Conservation (phyloP, 768 basidiomycete species). For the Phylloporus arenicola region DNA sequence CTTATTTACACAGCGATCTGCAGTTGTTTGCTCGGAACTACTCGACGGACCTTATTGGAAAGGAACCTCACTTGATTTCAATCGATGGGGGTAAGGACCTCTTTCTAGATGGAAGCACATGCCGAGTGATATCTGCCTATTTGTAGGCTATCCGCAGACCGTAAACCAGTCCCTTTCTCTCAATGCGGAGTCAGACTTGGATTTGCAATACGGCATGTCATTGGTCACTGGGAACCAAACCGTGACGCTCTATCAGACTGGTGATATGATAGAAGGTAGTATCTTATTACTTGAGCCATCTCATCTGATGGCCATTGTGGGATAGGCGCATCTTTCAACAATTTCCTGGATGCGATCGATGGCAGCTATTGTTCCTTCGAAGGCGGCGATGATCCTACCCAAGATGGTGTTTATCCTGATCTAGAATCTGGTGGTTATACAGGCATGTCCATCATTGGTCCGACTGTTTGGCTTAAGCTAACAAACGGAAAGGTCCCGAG, state of each 20-base stretch:
- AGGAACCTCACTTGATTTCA: slow-evolving; percentile 26
- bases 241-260: slow-evolving; percentile 32
- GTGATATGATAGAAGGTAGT: slow-evolving; percentile 24
- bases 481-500: slow-evolving; percentile 12
- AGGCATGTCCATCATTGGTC: slow-evolving; percentile 9
- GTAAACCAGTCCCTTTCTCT: slow-evolving; percentile 4
- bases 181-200: slow-evolving; percentile 30
- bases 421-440: slow-evolving; percentile 8
- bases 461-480: background rate
- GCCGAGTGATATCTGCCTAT: background rate
- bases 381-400: slow-evolving; percentile 30
- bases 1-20: slow-evolving; percentile 28
- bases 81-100: slow-evolving; percentile 32
- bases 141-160: slow-evolving; percentile 26
- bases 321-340: slow-evolving; percentile 32
- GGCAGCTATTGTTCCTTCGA: slow-evolving; percentile 35
- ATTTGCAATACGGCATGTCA: slow-evolving; percentile 30
- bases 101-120: background rate
- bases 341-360: slow-evolving; percentile 37
- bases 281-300: background rate
- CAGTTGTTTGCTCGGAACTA: slow-evolving; percentile 28
- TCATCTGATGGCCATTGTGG: background rate
- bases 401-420: slow-evolving; percentile 29
- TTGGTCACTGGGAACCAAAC: slow-evolving; percentile 25
- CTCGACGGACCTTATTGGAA: slow-evolving; percentile 19